A percentile compares a stretch with the other conserved stretches of the same genome.
Conservation (phyloP, 2,329 filamentous ascomycete species). For the Pyrenochaeta sp. region DNA sequence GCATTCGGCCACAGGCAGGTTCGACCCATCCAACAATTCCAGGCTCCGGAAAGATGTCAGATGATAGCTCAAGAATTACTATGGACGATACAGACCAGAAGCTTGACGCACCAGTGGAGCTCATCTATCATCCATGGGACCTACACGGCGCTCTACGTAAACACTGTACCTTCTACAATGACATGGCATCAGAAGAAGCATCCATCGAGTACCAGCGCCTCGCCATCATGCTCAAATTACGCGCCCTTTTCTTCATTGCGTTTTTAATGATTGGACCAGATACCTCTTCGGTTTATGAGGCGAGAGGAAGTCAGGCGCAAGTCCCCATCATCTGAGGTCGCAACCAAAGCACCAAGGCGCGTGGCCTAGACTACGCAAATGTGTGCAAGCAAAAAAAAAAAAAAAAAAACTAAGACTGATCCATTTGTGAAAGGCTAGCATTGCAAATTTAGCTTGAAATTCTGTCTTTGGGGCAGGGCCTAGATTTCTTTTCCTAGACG, state of each 20-base stretch:
- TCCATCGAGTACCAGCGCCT: neutral
- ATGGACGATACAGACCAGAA: neutral
- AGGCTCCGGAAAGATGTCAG: no score
- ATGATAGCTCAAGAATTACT: no score
- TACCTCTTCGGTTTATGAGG: neutral
- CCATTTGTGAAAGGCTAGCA: no score
- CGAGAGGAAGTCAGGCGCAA: neutral
- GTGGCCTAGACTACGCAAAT: no score
- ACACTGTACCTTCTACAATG: neutral
- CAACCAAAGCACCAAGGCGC: no score
- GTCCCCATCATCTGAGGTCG: neutral
- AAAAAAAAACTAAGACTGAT: no score
- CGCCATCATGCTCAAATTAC: constrained; percentile 4
- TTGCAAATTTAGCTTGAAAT: no score
- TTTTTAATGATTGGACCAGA: constrained; percentile 1
- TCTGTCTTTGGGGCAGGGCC: no score
- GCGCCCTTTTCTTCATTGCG: constrained; percentile 4
- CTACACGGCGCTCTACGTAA: neutral
- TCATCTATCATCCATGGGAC: neutral
- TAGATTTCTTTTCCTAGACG: no score
- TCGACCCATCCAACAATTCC: no score
- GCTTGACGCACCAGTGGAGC: neutral
- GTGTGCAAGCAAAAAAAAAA: no score
- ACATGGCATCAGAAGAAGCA: neutral
- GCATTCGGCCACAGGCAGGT: neutral